Conservation (phyloP, 805 yeast species). For the Yarrowia deformans region DNA sequence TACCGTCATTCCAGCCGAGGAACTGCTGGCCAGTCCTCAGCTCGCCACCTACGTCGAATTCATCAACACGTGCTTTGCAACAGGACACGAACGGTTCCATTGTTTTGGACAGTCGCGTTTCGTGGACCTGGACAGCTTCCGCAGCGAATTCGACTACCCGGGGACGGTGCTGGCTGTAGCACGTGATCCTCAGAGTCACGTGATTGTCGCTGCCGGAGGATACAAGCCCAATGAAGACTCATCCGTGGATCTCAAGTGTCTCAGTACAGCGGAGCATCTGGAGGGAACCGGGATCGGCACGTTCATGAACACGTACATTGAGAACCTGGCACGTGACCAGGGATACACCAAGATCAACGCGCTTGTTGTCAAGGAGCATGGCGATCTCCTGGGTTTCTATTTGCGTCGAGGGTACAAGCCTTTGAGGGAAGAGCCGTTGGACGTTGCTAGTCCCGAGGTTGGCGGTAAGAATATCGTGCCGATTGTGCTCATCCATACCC, state of each 20-base stretch:
- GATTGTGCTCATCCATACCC: neutral
- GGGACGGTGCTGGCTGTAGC: neutral
- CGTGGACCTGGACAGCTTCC: conserved; percentile 4
- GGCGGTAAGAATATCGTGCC: neutral
- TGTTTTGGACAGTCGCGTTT: conserved; percentile 3
- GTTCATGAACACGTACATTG: conserved; percentile 3
- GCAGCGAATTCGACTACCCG: neutral
- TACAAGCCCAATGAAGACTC: neutral
- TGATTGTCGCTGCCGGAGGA: neutral
- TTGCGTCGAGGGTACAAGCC: neutral
- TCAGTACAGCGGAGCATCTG: neutral
- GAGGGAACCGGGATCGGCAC: neutral
- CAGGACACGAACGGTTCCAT: neutral
- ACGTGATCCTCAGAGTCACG: neutral
- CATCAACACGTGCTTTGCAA: conserved; percentile 4
- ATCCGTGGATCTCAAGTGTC: conserved; percentile 3
- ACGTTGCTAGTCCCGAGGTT: conserved; percentile 1
- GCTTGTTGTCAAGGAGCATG: neutral
- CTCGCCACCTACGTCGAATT: neutral
- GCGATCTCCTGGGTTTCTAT: conserved; percentile 3
- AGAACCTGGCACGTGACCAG: conserved; percentile 6
- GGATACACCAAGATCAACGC: neutral
- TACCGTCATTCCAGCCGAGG: no score
- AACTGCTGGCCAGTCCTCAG: neutral
- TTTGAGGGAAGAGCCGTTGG: neutral